These are phyloP conservation scores for Aquilaria malaccensis DNA, from an alignment of 345 rosid genomes.

Conservation along the genomic window DNA sequence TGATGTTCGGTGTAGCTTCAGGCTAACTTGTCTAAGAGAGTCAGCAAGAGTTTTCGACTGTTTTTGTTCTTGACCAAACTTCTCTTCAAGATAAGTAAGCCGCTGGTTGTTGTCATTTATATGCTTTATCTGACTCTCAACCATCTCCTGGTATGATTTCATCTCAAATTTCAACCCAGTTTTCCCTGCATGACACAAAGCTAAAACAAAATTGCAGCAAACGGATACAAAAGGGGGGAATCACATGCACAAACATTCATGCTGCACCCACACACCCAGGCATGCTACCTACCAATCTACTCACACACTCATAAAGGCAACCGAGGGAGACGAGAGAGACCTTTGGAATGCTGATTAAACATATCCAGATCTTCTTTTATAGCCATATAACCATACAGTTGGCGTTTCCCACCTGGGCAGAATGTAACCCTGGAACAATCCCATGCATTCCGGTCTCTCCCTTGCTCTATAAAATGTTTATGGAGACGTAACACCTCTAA, in stretches of 20 bases:
- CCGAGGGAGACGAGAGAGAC: slow-evolving; percentile 9
- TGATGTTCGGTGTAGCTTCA: slow-evolving; percentile 23
- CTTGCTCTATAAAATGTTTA: slow-evolving; percentile 35
- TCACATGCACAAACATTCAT: too few species aligned
- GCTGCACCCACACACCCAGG: too few species aligned
- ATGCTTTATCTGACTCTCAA: slow-evolving; percentile 19
- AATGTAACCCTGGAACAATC: slow-evolving; percentile 19
- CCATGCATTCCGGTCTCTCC: slow-evolving; percentile 39
- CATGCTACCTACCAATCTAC: too few species aligned
- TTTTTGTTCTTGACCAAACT: slow-evolving; percentile 20
- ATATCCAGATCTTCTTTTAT: slow-evolving; percentile 25
- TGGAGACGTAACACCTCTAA: slow-evolving; percentile 37
- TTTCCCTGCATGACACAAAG: slow-evolving; percentile 18
- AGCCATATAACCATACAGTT: slow-evolving; percentile 39
- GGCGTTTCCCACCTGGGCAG: slow-evolving; percentile 31
- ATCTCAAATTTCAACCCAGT: slow-evolving; percentile 30
- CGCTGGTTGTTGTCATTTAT: slow-evolving; percentile 28
- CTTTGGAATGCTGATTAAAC: slow-evolving; percentile 33
- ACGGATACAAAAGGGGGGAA: not conserved
- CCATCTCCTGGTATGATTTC: slow-evolving; percentile 27
- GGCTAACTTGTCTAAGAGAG: slow-evolving; percentile 21
- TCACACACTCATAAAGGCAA: not conserved
- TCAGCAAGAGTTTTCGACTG: slow-evolving; percentile 23
- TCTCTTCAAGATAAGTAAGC: slow-evolving; percentile 19
- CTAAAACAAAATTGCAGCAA: not conserved